A percentile compares a stretch with the other conserved stretches of the same genome.
phyloP scores from a whole-genome alignment of 345 rosid species.

The Populus pruinosa region DNA sequence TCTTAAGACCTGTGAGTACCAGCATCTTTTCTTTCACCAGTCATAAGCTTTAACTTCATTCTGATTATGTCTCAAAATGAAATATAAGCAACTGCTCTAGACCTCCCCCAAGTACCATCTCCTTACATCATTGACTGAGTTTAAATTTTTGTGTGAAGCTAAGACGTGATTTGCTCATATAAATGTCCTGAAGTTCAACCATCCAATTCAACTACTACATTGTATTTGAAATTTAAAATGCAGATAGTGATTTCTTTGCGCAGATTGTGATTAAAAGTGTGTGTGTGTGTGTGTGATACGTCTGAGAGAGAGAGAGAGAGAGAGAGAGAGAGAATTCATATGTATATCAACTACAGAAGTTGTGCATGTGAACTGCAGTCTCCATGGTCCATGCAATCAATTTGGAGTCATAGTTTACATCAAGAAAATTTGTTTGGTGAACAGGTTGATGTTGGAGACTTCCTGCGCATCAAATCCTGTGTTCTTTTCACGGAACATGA shows the following conservation, averaged over 20 bases:
- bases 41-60: neutral
- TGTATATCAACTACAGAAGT: neutral
- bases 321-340: neutral
- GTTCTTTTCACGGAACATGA: constrained; percentile 70
- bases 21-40: constrained; percentile 5
- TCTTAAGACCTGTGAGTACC: constrained; percentile 67
- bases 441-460: constrained; percentile 85
- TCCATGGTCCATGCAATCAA: neutral
- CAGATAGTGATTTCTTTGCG: neutral
- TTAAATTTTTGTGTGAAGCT: neutral
- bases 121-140: neutral
- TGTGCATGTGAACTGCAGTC: neutral
- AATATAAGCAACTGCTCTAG: neutral
- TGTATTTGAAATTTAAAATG: neutral
- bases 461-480: constrained; percentile 73
- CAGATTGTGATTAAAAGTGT: neutral
- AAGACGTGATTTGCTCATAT: neutral
- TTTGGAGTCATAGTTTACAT: neutral
- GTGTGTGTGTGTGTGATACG: neutral
- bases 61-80: neutral
- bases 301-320: neutral
- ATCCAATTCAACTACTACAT: neutral
- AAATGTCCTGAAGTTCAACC: neutral
- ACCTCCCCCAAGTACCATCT: neutral
- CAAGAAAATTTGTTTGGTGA: constrained; percentile 1